Evolutionary conservation across 2,329 filamentous ascomycete species (phyloP), one percentile per base, ranked within the genome.

Genomic region (Epichloe sibirici): DNA sequence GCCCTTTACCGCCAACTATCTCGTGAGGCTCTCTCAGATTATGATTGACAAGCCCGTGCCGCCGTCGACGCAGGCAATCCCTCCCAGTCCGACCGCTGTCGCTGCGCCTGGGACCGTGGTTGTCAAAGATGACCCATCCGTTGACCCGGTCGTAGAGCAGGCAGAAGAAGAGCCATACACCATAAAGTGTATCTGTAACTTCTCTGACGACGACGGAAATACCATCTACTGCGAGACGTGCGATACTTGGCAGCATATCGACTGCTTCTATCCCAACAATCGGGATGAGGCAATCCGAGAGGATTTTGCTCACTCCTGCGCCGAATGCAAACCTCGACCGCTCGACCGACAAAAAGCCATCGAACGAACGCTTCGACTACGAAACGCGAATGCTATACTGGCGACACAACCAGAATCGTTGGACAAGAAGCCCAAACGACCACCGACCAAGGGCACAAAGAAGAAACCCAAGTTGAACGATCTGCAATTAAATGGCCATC

Each of bases 171-270:
- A 91, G 69, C 86, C 86, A 17, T 95, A 94, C 69, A 94, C 88
- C 55, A 96, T 97, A 74, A 95, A 94, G 76, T 98, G 93, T 79
- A 95, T 97, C 62, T 98, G 93, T 73, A 83, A 83, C 67, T 96
- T 86, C 70, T 75, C 82, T 67, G 90, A 95, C 74, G 93, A 98
- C 76, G 93, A 98, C 75, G 93, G 93, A 70, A 91, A 88, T 70
- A 98, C 93, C 55, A 94, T 98, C 57, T 89, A 90, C 70, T 98
- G 93, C 76, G 93, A 97, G 67, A 81, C 78, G 54, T 98, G 93
- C 76, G 88, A 95, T 66, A 93, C 90, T 48, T 98, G 93, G 93
- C 93, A 98, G 71, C 93, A 98, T 70, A 95, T 95, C 62, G 85
- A 90, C 66, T 98, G 93, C 71, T 97, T 95, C 71, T 97, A 97